phyloP scores from a whole-genome alignment of 164 flowering plant species.

The Stephania cephalantha region DNA sequence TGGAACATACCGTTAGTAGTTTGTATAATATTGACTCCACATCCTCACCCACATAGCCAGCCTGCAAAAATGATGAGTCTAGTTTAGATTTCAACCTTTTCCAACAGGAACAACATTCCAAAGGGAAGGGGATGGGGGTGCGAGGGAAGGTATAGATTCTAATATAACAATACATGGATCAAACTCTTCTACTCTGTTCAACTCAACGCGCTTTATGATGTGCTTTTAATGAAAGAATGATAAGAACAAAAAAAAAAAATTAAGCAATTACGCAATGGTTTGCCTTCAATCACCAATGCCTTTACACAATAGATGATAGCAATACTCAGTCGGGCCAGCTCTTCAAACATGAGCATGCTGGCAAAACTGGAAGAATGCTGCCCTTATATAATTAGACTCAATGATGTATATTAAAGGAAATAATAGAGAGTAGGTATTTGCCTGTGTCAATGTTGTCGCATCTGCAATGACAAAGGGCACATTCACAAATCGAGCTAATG shows the following conservation, averaged over 20 bases:
- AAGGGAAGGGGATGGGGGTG: not conserved
- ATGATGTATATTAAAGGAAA: not conserved
- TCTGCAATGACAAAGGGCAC: constrained; percentile 98
- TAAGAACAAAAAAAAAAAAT: not conserved
- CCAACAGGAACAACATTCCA: not conserved
- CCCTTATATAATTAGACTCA: not conserved
- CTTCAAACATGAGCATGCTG: not conserved
- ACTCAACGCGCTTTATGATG: too few relatives aligned
- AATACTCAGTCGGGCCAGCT: not conserved
- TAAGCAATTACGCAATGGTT: not conserved
- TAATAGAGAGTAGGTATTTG: constrained; percentile 22
- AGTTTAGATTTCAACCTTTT: not conserved
- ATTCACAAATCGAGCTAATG: constrained; percentile 93
- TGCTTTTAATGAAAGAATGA: not conserved
- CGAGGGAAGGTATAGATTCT: too few relatives aligned
- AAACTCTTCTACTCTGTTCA: too few relatives aligned
- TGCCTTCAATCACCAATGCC: not conserved
- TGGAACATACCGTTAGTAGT: constrained; percentile 60
- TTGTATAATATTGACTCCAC: constrained; percentile 95
- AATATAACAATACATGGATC: not conserved
- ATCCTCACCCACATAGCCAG: constrained; percentile 99
- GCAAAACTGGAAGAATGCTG: not conserved
- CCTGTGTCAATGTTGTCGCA: constrained; percentile 97
- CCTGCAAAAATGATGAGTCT: constrained; percentile 44
- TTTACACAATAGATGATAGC: not conserved